Evolutionary conservation across 495 filamentous ascomycete genomes (phyloP), one percentile per base, ranked within the genome.

Genomic region (Penicillium arizonense): DNA sequence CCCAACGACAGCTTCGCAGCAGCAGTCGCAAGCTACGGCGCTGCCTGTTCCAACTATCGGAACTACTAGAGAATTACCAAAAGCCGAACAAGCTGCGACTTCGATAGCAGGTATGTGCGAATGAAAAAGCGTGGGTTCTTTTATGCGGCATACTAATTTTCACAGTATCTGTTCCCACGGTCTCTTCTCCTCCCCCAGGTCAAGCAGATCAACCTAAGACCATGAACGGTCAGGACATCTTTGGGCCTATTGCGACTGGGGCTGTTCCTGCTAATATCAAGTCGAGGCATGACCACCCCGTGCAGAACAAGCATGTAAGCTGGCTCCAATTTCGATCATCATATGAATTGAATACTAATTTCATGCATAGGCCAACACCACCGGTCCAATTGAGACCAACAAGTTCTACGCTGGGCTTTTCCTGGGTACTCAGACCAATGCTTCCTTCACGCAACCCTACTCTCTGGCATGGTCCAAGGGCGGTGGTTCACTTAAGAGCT

Each of bases 351-450:
- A 21, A 14, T 75, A 12, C 50, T 51, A 38, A 43, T 36, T 37
- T 43, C 56, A 43, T 9, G 0, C 23, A 33, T 14, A 75, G 68
- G 51, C 63, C 33, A 64, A 73, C 48, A 71, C 81, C 16, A 66
- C 70, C 3, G 68, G 60, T 1, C 87, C 87, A 0, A 78, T 89
- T 55, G 73, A 81, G 44, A 94, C 91, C 11, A 95, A 97, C 69
- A 97, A 96, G 60, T 98, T 96, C 68, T 96, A 96, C 61, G 84
- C 84, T 46, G 96, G 95, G 43, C 84, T 96, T 56, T 94, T 93
- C 61, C 73, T 97, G 3, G 90, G 86, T 3, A 79, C 69, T 41
- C 91, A 96, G 67, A 80, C 72, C 4, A 79, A 81, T 34, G 77
- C 85, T 1, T 80, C 84, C 0, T 97, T 88, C 77, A 88, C 89